Conservation (phyloP, 2,329 filamentous ascomycete genomes). For the Arthrobotrys sinensis region DNA sequence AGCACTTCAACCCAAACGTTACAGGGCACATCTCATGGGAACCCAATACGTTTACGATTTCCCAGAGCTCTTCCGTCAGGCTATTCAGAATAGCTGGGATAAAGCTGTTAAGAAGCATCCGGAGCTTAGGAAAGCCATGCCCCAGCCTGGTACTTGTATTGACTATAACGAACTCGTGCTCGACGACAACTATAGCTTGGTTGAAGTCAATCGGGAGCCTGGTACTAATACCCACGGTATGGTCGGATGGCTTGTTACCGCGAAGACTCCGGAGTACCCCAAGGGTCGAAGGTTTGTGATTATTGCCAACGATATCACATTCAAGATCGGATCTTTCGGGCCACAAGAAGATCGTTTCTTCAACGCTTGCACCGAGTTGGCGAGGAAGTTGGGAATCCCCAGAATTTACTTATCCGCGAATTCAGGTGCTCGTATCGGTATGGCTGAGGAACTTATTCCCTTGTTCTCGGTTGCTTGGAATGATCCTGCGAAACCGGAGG, state of each 20-base stretch:
- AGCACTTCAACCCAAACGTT: conserved; percentile 97
- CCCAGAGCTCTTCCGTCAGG: conserved; percentile 98
- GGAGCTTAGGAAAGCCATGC: conserved; percentile 82
- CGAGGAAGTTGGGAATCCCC: conserved; percentile 92
- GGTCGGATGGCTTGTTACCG: conserved; percentile 97
- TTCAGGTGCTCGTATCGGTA: conserved; percentile 95
- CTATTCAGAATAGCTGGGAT: conserved; percentile 94
- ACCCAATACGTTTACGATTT: conserved; percentile 99
- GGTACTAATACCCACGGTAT: conserved; percentile 97
- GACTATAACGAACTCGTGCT: conserved; percentile 94
- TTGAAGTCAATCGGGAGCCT: conserved; percentile 93
- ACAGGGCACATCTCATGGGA: conserved; percentile 99
- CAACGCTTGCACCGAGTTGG: conserved; percentile 97
- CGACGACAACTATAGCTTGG: conserved; percentile 91
- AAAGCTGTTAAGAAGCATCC: conserved; percentile 82
- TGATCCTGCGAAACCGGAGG: conserved; percentile 82
- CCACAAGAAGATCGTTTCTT: conserved; percentile 98
- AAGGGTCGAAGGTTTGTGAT: conserved; percentile 92
- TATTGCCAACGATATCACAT: conserved; percentile 99
- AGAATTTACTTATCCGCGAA: conserved; percentile 98
- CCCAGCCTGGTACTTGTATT: conserved; percentile 88
- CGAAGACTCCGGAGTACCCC: conserved; percentile 95
- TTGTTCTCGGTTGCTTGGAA: conserved; percentile 99
- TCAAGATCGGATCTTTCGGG: conserved; percentile 98
- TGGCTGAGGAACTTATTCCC: conserved; percentile 96